Conservation (phyloP, 2,329 filamentous ascomycete genomes). For the Xylaria sp. region DNA sequence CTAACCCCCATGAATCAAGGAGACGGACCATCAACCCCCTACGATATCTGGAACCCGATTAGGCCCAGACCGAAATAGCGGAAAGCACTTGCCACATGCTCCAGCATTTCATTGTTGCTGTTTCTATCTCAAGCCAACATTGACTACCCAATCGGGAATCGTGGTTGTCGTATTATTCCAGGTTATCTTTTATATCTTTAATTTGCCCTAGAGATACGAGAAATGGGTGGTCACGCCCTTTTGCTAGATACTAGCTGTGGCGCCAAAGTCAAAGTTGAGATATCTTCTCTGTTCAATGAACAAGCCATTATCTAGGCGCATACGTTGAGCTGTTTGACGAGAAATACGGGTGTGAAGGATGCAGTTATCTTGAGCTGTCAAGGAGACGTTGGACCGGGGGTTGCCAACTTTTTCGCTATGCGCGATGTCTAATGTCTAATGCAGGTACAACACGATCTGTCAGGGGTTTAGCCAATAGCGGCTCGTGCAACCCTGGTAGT, state of each 20-base stretch:
- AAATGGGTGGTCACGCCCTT: background rate
- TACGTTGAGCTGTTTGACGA: background rate
- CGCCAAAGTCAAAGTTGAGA: background rate
- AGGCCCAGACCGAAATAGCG: background rate
- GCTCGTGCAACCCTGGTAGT: background rate
- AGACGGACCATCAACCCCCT: conserved; percentile 4
- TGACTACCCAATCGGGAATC: conserved; percentile 8
- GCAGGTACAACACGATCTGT: conserved; percentile 37
- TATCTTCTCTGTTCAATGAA: background rate
- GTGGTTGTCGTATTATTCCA: background rate
- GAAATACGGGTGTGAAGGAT: background rate
- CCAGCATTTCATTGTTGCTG: conserved; percentile 5
- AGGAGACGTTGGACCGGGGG: conserved; percentile 12
- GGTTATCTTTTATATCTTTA: background rate
- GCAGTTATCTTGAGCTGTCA: background rate
- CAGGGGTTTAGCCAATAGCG: conserved; percentile 27
- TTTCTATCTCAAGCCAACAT: conserved; percentile 8
- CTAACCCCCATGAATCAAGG: too few species aligned
- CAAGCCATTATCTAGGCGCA: background rate
- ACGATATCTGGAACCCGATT: conserved; percentile 4
- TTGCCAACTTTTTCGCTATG: conserved; percentile 16
- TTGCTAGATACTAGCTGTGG: too few species aligned
- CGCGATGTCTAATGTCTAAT: conserved; percentile 29
- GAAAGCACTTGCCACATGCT: conserved; percentile 17
- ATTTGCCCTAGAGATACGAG: conserved; percentile 3